A percentile compares a stretch with the other conserved stretches of the same genome.
Evolutionary conservation across 176 grass and related monocot species (phyloP).

Genomic region (Aegilops longissima): DNA sequence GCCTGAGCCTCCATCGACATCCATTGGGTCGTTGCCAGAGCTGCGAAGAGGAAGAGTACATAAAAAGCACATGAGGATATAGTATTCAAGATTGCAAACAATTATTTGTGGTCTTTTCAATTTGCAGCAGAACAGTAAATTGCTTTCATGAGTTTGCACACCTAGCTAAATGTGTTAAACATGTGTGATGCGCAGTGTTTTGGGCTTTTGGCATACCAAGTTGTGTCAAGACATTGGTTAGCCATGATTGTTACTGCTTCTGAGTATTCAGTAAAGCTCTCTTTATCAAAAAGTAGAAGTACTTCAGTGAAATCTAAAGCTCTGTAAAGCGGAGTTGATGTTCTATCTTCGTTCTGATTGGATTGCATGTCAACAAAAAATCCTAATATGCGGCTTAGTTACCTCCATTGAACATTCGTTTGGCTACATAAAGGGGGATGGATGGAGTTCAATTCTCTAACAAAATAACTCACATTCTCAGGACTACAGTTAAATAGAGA

Average conservation of each 20-base stretch:
- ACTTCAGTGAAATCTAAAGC: neutral
- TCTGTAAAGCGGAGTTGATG: neutral
- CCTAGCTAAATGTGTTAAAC: neutral
- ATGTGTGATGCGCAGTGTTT: neutral
- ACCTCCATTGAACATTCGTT: neutral
- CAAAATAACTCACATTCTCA: neutral
- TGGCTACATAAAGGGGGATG: neutral
- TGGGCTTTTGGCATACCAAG: neutral
- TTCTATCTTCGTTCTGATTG: neutral
- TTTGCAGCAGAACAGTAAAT: neutral
- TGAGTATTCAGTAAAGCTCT: neutral
- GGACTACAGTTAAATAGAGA: neutral
- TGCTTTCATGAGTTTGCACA: neutral
- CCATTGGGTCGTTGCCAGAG: conserved; percentile 59
- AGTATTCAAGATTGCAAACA: neutral
- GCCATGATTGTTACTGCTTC: neutral
- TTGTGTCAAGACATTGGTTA: neutral
- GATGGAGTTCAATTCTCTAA: neutral
- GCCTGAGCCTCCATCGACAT: conserved; percentile 56
- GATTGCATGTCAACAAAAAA: neutral
- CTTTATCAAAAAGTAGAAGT: neutral
- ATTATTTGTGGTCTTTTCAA: neutral
- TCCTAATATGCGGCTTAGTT: neutral
- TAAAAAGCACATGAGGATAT: neutral
- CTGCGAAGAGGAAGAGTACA: conserved; percentile 32